Percentiles rank a stretch among this genome's conserved stretches.
Evolutionary conservation across 306 rosid species (phyloP).

Genomic region (Myrica gale): DNA sequence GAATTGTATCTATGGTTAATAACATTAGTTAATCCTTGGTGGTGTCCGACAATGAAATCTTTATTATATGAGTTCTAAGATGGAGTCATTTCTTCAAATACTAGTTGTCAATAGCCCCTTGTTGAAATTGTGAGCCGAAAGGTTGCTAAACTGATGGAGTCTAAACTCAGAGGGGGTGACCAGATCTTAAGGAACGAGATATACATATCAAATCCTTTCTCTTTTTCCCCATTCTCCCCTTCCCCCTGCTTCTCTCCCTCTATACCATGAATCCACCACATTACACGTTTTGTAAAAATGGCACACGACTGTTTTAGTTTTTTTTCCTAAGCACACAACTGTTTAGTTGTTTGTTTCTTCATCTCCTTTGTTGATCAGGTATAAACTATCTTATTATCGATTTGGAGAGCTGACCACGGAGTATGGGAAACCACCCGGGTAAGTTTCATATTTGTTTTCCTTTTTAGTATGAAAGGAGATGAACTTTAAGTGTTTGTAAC

Average conservation of each 20-base stretch:
- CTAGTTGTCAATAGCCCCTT: not conserved
- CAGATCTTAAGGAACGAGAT: too few relatives aligned
- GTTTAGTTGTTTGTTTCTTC: not conserved
- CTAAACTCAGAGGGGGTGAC: too few relatives aligned
- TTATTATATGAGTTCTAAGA: not conserved
- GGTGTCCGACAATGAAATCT: not conserved
- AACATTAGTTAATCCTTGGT: not conserved
- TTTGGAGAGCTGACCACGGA: slow-evolving; percentile 97
- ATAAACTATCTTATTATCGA: slow-evolving; percentile 89
- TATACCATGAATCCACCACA: not conserved
- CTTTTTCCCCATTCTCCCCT: too few relatives aligned
- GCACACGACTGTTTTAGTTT: not conserved
- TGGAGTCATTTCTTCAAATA: not conserved
- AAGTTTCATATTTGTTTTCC: slow-evolving; percentile 33
- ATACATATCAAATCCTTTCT: too few relatives aligned
- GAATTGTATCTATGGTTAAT: not conserved
- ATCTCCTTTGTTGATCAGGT: slow-evolving; percentile 51
- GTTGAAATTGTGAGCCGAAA: not conserved
- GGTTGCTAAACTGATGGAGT: too few relatives aligned
- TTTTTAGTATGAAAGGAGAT: not conserved
- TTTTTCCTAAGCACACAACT: too few relatives aligned
- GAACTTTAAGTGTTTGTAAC: slow-evolving; percentile 9
- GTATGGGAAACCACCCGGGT: slow-evolving; percentile 99
- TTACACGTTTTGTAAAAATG: not conserved
- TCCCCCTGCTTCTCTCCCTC: not conserved